Conservation (phyloP, 352 stramenopile genomes). For the Nothophytophthora sp. region DNA sequence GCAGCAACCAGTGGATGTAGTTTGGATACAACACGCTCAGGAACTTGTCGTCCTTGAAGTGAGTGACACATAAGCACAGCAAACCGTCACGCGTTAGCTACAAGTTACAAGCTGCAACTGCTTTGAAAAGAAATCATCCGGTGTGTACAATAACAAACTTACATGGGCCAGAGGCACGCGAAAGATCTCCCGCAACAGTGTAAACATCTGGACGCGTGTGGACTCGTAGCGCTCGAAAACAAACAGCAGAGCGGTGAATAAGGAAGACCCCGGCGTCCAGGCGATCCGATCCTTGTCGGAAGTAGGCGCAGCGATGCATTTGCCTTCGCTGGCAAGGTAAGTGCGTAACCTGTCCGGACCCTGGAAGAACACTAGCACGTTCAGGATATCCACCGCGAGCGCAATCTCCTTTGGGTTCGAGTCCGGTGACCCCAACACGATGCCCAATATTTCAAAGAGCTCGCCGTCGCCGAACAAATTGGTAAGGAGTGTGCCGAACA, state of each 20-base stretch:
- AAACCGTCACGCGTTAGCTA: too few relatives aligned
- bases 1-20: slow-evolving; percentile 86
- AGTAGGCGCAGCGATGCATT: slow-evolving; percentile 57
- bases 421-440: slow-evolving; percentile 45
- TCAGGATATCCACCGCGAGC: slow-evolving; percentile 67
- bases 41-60: slow-evolving; percentile 81
- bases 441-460: slow-evolving; percentile 59
- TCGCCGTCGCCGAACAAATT: slow-evolving; percentile 68
- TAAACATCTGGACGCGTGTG: slow-evolving; percentile 66
- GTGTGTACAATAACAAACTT: slow-evolving; percentile 6
- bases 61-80: not conserved
- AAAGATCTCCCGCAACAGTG: slow-evolving; percentile 74
- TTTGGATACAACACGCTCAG: slow-evolving; percentile 86
- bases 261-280: slow-evolving; percentile 66
- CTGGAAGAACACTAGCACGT: slow-evolving; percentile 70
- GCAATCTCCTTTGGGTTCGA: slow-evolving; percentile 50
- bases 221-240: slow-evolving; percentile 71
- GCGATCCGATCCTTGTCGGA: slow-evolving; percentile 63
- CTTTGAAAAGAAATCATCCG: not conserved
- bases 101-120: too few relatives aligned
- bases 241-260: slow-evolving; percentile 72
- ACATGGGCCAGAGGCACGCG: slow-evolving; percentile 68
- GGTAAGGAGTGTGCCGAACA: slow-evolving; percentile 64
- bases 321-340: slow-evolving; percentile 69
- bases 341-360: slow-evolving; percentile 65